Evolutionary conservation across 306 rosid genomes (phyloP).

Genomic region (Fagus sylvatica): DNA sequence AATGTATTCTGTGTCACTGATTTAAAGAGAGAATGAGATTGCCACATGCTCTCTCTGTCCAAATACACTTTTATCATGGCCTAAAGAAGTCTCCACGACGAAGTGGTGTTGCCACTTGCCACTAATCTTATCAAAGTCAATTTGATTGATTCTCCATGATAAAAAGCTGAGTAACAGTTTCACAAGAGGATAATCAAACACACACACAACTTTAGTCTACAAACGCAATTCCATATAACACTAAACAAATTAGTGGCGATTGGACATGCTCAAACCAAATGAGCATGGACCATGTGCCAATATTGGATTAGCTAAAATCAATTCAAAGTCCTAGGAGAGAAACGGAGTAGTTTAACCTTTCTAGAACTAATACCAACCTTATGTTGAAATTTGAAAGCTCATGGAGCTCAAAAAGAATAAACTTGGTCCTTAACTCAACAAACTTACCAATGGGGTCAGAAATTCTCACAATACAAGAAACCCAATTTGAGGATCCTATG

Average conservation of each 20-base stretch:
- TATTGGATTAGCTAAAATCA: conserved; percentile 2
- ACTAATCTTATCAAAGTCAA: conserved; percentile 16
- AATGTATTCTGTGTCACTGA: too few relatives aligned
- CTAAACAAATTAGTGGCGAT: conserved; percentile 26
- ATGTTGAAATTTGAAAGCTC: conserved; percentile 34
- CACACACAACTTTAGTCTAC: background rate
- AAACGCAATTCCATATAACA: conserved; percentile 26
- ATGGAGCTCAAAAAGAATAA: conserved; percentile 18
- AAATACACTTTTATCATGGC: background rate
- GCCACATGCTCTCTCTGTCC: background rate
- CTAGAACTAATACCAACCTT: conserved; percentile 46
- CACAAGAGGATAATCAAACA: conserved; percentile 6
- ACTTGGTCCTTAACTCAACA: background rate
- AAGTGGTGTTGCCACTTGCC: conserved; percentile 28
- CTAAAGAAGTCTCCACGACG: conserved; percentile 6
- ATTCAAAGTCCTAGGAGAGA: background rate
- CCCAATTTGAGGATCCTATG: conserved; percentile 40
- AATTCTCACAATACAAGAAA: conserved; percentile 26
- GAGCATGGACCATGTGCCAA: background rate
- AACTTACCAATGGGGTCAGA: background rate
- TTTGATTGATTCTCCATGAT: background rate
- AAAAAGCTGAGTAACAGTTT: conserved; percentile 16
- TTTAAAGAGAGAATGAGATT: too few relatives aligned
- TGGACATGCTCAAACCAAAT: conserved; percentile 31
- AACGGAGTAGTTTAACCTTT: conserved; percentile 33